Evolutionary conservation across 2,329 filamentous ascomycete genomes (phyloP).

Genomic region (Epichloe typhina): DNA sequence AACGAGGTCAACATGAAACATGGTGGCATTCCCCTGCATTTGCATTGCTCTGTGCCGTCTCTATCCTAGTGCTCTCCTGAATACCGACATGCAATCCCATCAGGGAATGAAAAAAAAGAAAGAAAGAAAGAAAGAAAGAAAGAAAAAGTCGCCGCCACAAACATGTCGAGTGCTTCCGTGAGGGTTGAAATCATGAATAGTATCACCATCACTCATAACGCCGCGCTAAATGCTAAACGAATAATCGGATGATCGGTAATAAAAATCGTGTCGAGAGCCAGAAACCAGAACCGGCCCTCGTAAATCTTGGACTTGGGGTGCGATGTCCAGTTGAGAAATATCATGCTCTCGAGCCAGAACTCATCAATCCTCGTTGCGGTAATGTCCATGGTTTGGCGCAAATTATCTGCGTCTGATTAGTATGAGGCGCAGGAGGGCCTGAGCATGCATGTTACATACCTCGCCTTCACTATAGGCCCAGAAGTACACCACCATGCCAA

Average conservation of each 20-base stretch:
- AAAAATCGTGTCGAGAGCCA: neutral
- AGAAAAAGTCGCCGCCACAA: too few relatives aligned
- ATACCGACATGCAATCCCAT: too few relatives aligned
- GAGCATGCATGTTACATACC: slow-evolving; percentile 42
- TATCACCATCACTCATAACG: slow-evolving; percentile 3
- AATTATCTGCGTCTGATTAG: slow-evolving; percentile 38
- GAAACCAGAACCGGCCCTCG: neutral
- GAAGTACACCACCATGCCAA: slow-evolving; percentile 80
- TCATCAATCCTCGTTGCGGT: slow-evolving; percentile 35
- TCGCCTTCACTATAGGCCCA: slow-evolving; percentile 97
- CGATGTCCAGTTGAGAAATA: neutral
- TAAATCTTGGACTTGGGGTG: neutral
- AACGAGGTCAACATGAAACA: neutral
- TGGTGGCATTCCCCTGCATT: neutral
- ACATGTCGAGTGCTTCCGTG: neutral
- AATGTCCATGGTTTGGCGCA: slow-evolving; percentile 59
- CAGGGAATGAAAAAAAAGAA: neutral
- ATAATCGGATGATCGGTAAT: neutral
- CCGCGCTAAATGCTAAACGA: slow-evolving; percentile 4
- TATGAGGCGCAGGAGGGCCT: slow-evolving; percentile 4
- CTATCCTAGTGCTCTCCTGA: neutral
- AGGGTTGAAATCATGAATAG: neutral
- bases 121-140: neutral
- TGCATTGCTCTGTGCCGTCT: neutral
- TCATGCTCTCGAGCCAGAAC: slow-evolving; percentile 8